A percentile compares a stretch with the other conserved stretches of the same genome.
phyloP scores from a whole-genome alignment of 2,329 filamentous ascomycete species.

The Ploettnerulaceae sp. region DNA sequence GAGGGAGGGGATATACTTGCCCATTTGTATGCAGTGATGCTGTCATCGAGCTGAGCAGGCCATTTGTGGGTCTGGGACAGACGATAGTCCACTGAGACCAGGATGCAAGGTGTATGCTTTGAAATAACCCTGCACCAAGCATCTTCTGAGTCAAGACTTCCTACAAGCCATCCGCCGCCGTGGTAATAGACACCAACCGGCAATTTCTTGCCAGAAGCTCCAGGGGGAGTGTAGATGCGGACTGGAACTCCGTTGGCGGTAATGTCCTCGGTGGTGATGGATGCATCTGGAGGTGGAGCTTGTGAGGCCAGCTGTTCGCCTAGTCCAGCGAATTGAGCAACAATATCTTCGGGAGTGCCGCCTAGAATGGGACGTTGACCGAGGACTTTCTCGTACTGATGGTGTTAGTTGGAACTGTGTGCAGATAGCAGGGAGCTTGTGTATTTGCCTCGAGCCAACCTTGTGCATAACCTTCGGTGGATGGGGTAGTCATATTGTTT shows the following conservation, averaged over 20 bases:
- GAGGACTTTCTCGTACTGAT: conserved; percentile 23
- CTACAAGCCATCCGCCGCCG: conserved; percentile 36
- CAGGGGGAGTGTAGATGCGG: conserved; percentile 26
- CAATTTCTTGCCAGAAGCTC: conserved; percentile 19
- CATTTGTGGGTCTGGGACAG: conserved; percentile 22
- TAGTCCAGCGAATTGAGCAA: conserved; percentile 18
- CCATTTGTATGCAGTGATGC: conserved; percentile 23
- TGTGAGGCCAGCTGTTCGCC: conserved; percentile 13
- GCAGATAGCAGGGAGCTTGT: background rate
- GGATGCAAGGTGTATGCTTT: conserved; percentile 30
- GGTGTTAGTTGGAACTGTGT: background rate
- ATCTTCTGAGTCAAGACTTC: conserved; percentile 36
- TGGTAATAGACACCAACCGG: conserved; percentile 36
- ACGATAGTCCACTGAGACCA: conserved; percentile 36
- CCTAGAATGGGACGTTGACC: conserved; percentile 18
- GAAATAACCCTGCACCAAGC: conserved; percentile 33
- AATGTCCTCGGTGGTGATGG: conserved; percentile 14
- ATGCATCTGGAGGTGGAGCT: conserved; percentile 17
- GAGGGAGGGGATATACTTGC: conserved; percentile 6
- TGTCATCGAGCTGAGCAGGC: conserved; percentile 32
- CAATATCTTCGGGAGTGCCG: conserved; percentile 17
- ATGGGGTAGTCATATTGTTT: conserved; percentile 11
- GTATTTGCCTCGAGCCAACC: conserved; percentile 25
- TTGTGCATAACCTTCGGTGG: conserved; percentile 18
- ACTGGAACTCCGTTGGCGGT: conserved; percentile 20